Percentiles rank a stretch among this genome's conserved stretches.
Evolutionary conservation across 169 alveolate genomes (phyloP).

Genomic region (Eimeria sp.): DNA sequence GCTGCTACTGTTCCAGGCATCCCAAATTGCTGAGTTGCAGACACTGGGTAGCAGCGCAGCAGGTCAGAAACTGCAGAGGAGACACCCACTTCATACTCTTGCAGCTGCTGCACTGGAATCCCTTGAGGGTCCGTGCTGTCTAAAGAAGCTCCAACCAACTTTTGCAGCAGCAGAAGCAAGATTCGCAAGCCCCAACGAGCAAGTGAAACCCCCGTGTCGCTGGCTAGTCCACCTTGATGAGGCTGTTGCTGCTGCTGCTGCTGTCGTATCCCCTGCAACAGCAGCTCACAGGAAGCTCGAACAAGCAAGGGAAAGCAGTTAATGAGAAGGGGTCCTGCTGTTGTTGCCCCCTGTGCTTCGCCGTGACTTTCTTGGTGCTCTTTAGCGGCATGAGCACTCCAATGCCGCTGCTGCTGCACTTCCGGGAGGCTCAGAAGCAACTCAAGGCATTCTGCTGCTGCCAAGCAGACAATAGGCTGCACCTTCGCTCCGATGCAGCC

Average conservation of each 20-base stretch:
- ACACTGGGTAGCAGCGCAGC: slow-evolving; percentile 39
- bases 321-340: neutral
- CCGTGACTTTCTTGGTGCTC: neutral
- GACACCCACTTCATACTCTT: slow-evolving; percentile 38
- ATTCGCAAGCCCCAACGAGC: slow-evolving; percentile 41
- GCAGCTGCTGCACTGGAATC: slow-evolving; percentile 29
- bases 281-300: slow-evolving; percentile 38
- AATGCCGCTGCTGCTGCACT: neutral
- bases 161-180: slow-evolving; percentile 34
- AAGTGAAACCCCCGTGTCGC: neutral
- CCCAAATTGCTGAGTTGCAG: neutral
- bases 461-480: slow-evolving; percentile 10
- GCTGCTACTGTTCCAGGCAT: neutral
- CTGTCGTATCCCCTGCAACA: slow-evolving; percentile 31
- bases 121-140: neutral
- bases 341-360: neutral
- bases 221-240: neutral
- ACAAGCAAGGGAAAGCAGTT: slow-evolving; percentile 15
- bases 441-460: slow-evolving; percentile 68
- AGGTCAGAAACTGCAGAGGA: slow-evolving; percentile 40
- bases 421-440: slow-evolving; percentile 56
- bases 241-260: slow-evolving; percentile 18
- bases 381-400: slow-evolving; percentile 2
- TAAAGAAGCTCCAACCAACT: neutral
- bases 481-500: slow-evolving; percentile 16